Evolutionary conservation across 2,329 filamentous ascomycete genomes (phyloP), one percentile per base, ranked within the genome.

Genomic region (Aphanoascus verrucosus): DNA sequence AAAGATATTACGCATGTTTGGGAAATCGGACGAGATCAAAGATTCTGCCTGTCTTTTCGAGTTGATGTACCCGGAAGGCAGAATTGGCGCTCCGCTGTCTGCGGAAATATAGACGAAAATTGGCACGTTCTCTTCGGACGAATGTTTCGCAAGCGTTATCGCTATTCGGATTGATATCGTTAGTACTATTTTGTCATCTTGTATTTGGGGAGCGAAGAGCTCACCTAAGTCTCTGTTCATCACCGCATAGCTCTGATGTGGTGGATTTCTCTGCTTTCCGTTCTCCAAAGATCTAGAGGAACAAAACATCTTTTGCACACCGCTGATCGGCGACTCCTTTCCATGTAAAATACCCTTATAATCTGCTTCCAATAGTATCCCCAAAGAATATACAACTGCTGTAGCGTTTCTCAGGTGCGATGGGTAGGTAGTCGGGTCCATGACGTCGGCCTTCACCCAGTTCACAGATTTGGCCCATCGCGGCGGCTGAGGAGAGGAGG

Each of bases 361-460:
- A 74, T 98, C 93, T 48, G 90, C 89, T 74, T 98, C 93, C 8
- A 98, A 80, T 15, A 98, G 78, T 62, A 98, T 96, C 8, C 93
- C 93, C 85, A 97, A 90, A 64, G 80, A 88, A 76, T 98, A 93
- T 45, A 98, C 85, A 23, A 97, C 90, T 54, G 83, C 90, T 67
- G 88, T 82, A 57, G 89, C 87, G 54, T 80, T 81, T 60, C 81
- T 79, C 57, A 98, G 80, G 46, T 91, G 80, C 0, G 84, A 74
- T 7, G 79, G 80, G 72, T 96, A 98, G 15, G 86, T 86, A 0
- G 79, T 74, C 0, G 93, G 91, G 56, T 85, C 81, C 57, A 98
- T 80, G 60, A 97, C 84, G 71, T 97, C 88, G 63, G 85, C 91
- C 59, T 84, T 84, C 61, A 88, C 85, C 93, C 93, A 97, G 58